These are phyloP conservation scores for Parasarocladium wereldwijsianum DNA, from an alignment of 2,329 filamentous ascomycete genomes.

Conservation along the genomic window DNA sequence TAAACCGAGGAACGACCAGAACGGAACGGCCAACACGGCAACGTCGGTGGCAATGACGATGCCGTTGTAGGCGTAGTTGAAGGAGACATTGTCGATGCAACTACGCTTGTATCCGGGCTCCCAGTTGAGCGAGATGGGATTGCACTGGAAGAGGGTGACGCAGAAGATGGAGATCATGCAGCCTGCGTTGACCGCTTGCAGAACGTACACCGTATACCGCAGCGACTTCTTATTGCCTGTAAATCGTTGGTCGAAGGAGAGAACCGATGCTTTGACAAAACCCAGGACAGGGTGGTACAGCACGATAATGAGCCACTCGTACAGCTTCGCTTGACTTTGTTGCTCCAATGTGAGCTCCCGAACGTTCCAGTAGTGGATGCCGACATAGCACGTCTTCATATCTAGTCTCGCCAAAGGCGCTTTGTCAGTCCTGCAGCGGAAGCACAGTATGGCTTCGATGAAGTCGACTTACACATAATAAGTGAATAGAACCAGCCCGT, in stretches of 20 bases:
- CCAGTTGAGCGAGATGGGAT: conserved; percentile 16
- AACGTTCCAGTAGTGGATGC: conserved; percentile 8
- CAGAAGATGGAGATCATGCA: conserved; percentile 18
- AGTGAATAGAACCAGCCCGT: conserved; percentile 9
- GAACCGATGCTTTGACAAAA: conserved; percentile 24
- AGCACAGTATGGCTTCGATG: not conserved
- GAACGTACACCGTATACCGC: conserved; percentile 13
- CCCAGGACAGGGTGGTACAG: conserved; percentile 9
- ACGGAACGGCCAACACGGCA: conserved; percentile 18
- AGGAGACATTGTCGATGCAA: conserved; percentile 14
- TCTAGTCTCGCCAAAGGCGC: no score
- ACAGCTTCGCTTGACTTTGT: conserved; percentile 7
- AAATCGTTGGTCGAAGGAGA: conserved; percentile 22
- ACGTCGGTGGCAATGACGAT: conserved; percentile 21
- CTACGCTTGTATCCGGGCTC: conserved; percentile 8
- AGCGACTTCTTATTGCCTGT: conserved; percentile 18
- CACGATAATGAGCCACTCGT: conserved; percentile 10
- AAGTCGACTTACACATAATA: conserved; percentile 11
- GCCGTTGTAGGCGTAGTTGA: conserved; percentile 15
- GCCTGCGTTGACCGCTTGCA: conserved; percentile 16
- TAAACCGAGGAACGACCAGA: conserved; percentile 19
- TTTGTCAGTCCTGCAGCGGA: no score
- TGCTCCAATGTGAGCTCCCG: conserved; percentile 7
- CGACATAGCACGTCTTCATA: conserved; percentile 8
- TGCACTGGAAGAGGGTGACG: conserved; percentile 20